Conservation (phyloP, 2,329 filamentous ascomycete genomes). For the Pseudocercospora pini-densiflorae region DNA sequence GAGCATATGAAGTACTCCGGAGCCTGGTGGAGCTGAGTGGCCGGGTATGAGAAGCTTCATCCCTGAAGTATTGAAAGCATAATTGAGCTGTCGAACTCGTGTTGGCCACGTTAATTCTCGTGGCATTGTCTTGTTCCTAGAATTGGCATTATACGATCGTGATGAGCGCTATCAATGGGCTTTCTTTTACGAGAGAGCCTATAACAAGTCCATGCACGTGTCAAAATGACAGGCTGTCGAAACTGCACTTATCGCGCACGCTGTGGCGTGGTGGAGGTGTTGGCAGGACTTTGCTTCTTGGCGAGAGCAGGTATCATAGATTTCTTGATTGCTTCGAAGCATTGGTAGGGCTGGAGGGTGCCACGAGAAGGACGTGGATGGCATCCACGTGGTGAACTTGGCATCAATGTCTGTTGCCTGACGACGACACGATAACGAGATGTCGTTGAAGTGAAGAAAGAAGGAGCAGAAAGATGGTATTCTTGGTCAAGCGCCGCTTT, state of each 20-base stretch:
- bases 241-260: not conserved
- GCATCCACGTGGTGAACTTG: not conserved
- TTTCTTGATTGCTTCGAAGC: not conserved
- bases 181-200: not conserved
- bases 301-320: not conserved
- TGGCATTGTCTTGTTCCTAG: conserved; percentile 1
- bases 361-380: not conserved
- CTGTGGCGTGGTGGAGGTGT: not conserved
- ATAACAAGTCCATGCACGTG: not conserved
- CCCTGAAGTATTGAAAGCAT: not conserved
- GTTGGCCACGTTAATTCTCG: not conserved
- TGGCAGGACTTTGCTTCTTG: not conserved
- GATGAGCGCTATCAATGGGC: not conserved
- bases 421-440: not conserved
- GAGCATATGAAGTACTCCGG: not conserved
- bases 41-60: not conserved
- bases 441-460: not conserved
- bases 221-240: not conserved
- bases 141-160: not conserved
- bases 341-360: not conserved
- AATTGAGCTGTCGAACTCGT: not conserved
- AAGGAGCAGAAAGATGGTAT: not conserved
- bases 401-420: not conserved
- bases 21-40: not conserved
- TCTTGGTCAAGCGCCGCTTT: not conserved